Evolutionary conservation across 2,329 filamentous ascomycete species (phyloP), one percentile per base, ranked within the genome.

Genomic region (Alternaria angustiovoidea): DNA sequence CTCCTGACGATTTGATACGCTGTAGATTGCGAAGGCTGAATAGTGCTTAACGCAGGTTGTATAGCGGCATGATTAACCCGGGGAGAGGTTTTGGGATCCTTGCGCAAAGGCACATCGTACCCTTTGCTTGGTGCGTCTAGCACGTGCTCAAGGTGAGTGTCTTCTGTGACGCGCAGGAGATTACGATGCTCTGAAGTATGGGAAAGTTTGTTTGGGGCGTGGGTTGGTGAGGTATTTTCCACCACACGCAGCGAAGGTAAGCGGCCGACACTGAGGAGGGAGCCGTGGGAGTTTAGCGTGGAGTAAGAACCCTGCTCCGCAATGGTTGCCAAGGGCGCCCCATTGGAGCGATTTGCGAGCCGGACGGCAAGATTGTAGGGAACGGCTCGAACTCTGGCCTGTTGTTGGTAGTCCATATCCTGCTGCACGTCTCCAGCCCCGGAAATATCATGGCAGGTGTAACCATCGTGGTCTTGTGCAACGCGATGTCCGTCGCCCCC

Each of bases 311-410:
- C 72, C 51, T 78, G 79, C 66, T 83, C 81, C 39, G 78, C 66
- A 59, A 83, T 83, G 14, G 80, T 81, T 28, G 77, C 78, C n/a
- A 83, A 76, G 12, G 78, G 78, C 36, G 70, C 76, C 54, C 76
- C 77, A 64, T 76, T 74, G 55, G 68, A 61, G 30, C 70, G 70
- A 59, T 73, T 75, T 54, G 69, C 58, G 52, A 70, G 63, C n/a
- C 69, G 69, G 51, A 64, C 65, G 51, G 69, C 65, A 59, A 71
- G 60, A 57, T 70, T 70, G 59, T 70, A 69, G 20, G 73, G 65
- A 38, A 64, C 57, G 56, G 58, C 63, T 52, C 69, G 67, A 57
- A 54, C 52, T 65, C 49, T 66, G 52, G 39, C 34, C 32, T 70
- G 65, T 43, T 63, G 68, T 48, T 67, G 66, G 42, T 57, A 61